Percentiles rank a stretch among this genome's conserved stretches.
These are phyloP conservation scores for Stephania cephalantha DNA, from an alignment of 164 flowering plant species.

Conservation along the genomic window DNA sequence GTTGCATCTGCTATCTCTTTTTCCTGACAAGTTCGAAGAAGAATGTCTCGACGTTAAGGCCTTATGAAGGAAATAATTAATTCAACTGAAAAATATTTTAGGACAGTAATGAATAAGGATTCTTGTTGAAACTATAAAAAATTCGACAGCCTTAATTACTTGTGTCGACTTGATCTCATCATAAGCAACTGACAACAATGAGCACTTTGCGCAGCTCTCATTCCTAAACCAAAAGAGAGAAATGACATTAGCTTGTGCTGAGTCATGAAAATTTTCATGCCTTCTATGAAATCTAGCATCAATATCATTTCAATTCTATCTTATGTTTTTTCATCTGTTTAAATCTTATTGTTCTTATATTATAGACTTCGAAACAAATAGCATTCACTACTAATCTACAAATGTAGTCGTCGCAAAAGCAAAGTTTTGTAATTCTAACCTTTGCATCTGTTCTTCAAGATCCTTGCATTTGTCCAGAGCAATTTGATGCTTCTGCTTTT, in stretches of 20 bases:
- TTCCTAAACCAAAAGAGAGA: constrained; percentile 31
- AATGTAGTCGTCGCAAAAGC: neutral
- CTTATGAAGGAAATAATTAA: neutral
- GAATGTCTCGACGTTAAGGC: neutral
- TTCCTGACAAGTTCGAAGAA: constrained; percentile 38
- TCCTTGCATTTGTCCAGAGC: constrained; percentile 56
- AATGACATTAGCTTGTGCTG: neutral
- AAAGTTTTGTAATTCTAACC: constrained; percentile 37
- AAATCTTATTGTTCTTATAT: no score
- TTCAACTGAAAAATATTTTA: no score
- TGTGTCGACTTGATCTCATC: constrained; percentile 50
- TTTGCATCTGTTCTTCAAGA: constrained; percentile 63
- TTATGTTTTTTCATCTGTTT: neutral
- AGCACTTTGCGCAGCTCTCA: constrained; percentile 35
- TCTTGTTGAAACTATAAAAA: neutral
- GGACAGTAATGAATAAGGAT: neutral
- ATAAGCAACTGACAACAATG: constrained; percentile 29
- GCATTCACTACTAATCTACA: neutral
- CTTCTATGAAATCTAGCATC: neutral
- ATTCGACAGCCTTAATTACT: constrained; percentile 25
- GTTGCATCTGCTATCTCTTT: constrained; percentile 78
- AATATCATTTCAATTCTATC: neutral
- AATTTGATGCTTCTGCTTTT: constrained; percentile 49
- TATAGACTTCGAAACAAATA: neutral
- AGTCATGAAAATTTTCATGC: neutral